phyloP scores from a whole-genome alignment of 768 basidiomycete genomes.

The Sporobolomyces phaffii region DNA sequence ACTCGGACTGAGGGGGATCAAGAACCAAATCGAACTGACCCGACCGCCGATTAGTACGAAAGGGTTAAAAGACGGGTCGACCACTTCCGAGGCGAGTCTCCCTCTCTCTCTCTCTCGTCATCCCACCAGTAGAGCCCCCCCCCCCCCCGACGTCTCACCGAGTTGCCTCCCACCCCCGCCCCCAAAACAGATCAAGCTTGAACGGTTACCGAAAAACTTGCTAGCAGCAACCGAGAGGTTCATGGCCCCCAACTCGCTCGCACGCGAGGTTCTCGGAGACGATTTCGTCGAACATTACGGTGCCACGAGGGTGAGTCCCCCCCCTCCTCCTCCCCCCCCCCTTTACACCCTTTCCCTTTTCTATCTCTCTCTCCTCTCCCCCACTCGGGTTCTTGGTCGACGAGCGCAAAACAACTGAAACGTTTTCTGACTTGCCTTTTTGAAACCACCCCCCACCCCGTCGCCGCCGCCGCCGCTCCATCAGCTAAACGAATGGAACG shows the following conservation, averaged over 20 bases:
- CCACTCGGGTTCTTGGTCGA: no score
- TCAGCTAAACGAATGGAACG: conserved; percentile 32
- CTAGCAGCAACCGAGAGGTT: conserved; percentile 73
- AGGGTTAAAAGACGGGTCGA: conserved; percentile 25
- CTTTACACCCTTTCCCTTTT: no score
- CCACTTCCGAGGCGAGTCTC: not conserved
- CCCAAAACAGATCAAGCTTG: conserved; percentile 51
- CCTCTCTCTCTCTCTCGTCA: no score
- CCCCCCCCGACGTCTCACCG: no score
- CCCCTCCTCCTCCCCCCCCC: no score
- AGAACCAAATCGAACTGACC: conserved; percentile 62
- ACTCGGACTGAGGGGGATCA: conserved; percentile 80
- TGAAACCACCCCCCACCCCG: conserved; percentile 42
- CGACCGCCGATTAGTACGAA: conserved; percentile 61
- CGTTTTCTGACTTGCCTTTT: conserved; percentile 75
- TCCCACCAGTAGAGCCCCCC: no score
- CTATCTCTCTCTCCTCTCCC: no score
- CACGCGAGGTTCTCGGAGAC: conserved; percentile 71
- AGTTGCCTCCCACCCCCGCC: not conserved
- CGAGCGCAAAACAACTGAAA: no score
- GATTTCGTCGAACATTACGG: conserved; percentile 91
- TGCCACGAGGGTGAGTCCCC: conserved; percentile 86
- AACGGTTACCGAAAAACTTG: conserved; percentile 70
- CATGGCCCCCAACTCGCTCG: conserved; percentile 70
- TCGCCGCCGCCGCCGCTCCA: not conserved